phyloP scores from a whole-genome alignment of 2,329 filamentous ascomycete species.

The Aspergillus hortae region DNA sequence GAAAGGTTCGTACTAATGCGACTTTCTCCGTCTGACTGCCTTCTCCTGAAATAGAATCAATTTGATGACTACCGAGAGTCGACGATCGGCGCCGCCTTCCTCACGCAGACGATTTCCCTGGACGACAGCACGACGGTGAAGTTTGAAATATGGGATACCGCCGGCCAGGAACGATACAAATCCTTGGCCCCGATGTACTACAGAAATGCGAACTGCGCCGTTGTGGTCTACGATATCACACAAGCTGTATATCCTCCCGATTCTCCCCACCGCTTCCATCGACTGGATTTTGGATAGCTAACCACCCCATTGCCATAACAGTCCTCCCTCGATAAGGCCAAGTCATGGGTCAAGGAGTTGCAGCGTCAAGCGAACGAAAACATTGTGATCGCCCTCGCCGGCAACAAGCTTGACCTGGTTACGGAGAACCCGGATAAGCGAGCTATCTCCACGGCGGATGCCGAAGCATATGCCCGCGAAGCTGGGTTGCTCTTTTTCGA shows the following conservation, averaged over 20 bases:
- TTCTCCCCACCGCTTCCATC: neutral
- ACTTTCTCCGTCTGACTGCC: neutral
- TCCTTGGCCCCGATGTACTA: slow-evolving; percentile 99
- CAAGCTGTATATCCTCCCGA: slow-evolving; percentile 70
- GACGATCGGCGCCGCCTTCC: slow-evolving; percentile 95
- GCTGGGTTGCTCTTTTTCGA: slow-evolving; percentile 96
- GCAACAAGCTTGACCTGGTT: slow-evolving; percentile 96
- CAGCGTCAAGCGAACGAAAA: slow-evolving; percentile 99
- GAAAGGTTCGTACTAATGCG: too few relatives aligned
- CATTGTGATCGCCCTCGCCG: slow-evolving; percentile 96
- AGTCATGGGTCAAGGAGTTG: slow-evolving; percentile 98
- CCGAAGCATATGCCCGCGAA: slow-evolving; percentile 91
- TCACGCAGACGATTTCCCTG: slow-evolving; percentile 97
- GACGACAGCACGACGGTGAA: slow-evolving; percentile 98
- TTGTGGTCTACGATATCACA: slow-evolving; percentile 98
- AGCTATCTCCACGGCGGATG: slow-evolving; percentile 82
- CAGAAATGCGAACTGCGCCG: slow-evolving; percentile 97
- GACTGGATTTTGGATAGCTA: slow-evolving; percentile 4
- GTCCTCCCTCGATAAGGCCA: slow-evolving; percentile 97
- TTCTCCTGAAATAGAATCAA: slow-evolving; percentile 68
- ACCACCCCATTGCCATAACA: slow-evolving; percentile 38
- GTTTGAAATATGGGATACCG: slow-evolving; percentile 99
- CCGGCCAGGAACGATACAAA: slow-evolving; percentile 98
- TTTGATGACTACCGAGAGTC: slow-evolving; percentile 98
- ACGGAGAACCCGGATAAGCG: slow-evolving; percentile 94